These are phyloP conservation scores for Bryum argenteum DNA, from an alignment of 225 moss, liverwort and hornwort species.

Conservation along the genomic window DNA sequence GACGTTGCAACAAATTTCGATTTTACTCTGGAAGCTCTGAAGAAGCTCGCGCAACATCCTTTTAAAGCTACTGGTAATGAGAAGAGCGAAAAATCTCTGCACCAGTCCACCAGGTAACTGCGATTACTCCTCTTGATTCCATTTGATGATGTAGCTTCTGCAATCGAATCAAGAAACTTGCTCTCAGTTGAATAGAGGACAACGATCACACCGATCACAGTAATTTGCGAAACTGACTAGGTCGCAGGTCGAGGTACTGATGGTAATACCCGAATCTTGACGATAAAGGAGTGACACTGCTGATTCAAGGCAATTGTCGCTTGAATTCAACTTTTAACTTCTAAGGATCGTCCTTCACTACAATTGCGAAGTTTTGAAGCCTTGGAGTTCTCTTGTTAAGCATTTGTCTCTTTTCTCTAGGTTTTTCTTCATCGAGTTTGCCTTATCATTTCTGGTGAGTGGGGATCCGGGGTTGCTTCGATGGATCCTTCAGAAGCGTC, in stretches of 20 bases:
- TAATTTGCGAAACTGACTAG: neutral
- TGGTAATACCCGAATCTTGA: too few relatives aligned
- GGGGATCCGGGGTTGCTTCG: constrained; percentile 90
- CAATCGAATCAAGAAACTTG: neutral
- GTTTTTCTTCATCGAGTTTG: constrained; percentile 84
- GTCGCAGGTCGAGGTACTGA: too few relatives aligned
- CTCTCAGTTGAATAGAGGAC: neutral
- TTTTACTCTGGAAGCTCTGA: constrained; percentile 86
- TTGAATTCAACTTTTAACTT: neutral
- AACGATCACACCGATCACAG: neutral
- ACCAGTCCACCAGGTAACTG: constrained; percentile 50
- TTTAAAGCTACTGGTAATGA: constrained; percentile 34
- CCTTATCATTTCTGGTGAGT: constrained; percentile 80
- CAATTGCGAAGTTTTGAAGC: neutral
- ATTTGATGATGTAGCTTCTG: too few relatives aligned
- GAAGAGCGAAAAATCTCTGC: constrained; percentile 37
- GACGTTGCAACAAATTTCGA: constrained; percentile 92
- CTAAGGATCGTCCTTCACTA: neutral
- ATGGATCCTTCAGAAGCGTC: constrained; percentile 97
- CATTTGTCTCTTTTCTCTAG: constrained; percentile 30
- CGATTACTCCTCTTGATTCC: neutral
- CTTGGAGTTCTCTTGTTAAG: constrained; percentile 10
- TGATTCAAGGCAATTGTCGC: neutral
- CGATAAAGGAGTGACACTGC: too few relatives aligned
- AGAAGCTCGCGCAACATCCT: constrained; percentile 72